Evolutionary conservation across 495 filamentous ascomycete species (phyloP).

Genomic region (Neurospora intermedia): DNA sequence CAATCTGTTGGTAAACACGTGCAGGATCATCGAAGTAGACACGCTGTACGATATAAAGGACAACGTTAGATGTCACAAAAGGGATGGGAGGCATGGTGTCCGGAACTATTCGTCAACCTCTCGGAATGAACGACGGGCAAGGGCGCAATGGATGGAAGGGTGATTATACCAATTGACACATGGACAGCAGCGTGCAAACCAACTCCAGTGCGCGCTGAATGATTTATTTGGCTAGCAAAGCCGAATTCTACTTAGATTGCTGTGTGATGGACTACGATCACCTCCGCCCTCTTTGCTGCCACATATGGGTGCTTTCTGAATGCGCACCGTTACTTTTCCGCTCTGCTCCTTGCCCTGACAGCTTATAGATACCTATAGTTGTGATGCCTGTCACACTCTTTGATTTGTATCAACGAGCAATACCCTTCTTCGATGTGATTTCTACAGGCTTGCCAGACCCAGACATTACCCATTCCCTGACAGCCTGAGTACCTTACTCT

Average conservation of each 20-base stretch:
- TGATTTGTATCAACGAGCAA: background rate
- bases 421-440: background rate
- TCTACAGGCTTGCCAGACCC: background rate
- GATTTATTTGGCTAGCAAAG: background rate
- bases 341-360: background rate
- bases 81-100: background rate
- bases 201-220: background rate
- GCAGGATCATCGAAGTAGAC: background rate
- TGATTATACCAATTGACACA: background rate
- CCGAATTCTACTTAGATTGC: background rate
- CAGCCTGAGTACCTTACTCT: background rate
- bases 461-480: background rate
- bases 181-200: background rate
- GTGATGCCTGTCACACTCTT: background rate
- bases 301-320: background rate
- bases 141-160: background rate
- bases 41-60: background rate
- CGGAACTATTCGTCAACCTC: background rate
- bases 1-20: background rate
- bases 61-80: background rate
- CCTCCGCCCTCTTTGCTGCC: background rate
- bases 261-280: background rate
- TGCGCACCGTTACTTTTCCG: background rate
- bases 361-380: background rate
- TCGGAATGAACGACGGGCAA: background rate